phyloP scores from a whole-genome alignment of 257 asterid species.

The Solanum corneliomulleri region DNA sequence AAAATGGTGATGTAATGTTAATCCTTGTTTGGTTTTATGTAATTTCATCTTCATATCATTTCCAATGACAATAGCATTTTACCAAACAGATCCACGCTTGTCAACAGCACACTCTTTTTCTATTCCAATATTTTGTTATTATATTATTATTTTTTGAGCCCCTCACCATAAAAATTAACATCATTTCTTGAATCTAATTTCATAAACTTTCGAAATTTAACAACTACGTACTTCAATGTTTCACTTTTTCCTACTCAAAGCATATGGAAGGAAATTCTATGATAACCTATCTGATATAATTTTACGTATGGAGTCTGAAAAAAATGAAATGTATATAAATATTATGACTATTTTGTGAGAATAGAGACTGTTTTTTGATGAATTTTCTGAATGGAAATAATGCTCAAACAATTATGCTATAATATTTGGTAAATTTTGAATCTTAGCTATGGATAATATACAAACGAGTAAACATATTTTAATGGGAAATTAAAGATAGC shows the following conservation, averaged over 20 bases:
- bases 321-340: too few relatives aligned
- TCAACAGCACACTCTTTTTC: background rate
- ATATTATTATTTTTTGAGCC: background rate
- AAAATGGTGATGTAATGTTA: background rate
- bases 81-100: background rate
- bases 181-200: background rate
- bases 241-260: too few relatives aligned
- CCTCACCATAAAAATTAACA: background rate
- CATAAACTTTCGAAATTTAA: background rate
- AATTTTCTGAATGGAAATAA: too few relatives aligned
- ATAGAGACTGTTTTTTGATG: too few relatives aligned
- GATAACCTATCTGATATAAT: too few relatives aligned
- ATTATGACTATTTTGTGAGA: too few relatives aligned
- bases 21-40: background rate
- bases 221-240: too few relatives aligned
- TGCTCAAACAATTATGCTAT: too few relatives aligned
- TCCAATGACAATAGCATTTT: background rate
- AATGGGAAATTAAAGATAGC: background rate
- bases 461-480: background rate
- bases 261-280: too few relatives aligned
- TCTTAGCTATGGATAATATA: background rate
- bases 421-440: background rate
- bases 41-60: background rate
- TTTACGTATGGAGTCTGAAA: too few relatives aligned
- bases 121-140: background rate